Evolutionary conservation across 169 alveolate genomes (phyloP), one percentile per base, ranked within the genome.

Genomic region (Eimeria necatrix): DNA sequence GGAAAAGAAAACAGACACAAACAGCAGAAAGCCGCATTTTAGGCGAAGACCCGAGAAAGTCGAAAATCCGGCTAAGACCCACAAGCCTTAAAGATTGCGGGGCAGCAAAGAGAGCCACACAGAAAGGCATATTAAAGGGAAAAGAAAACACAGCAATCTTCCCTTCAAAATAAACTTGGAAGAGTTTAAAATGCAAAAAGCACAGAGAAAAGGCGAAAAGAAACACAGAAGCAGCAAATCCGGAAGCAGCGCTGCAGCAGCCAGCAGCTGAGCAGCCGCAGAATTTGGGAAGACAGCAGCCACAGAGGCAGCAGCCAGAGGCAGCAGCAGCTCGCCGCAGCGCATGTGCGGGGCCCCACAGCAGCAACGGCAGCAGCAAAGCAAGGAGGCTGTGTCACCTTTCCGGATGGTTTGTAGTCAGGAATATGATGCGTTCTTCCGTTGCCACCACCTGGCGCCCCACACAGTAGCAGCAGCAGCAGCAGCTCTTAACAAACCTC

Each of bases 341-440:
- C 73, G n/a, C n/a, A 61, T 12, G 5, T 24, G n/a, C n/a, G n/a
- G n/a, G n/a, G n/a, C n/a, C n/a, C n/a, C n/a, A n/a, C n/a, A n/a
- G n/a, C n/a, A n/a, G n/a, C n/a, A n/a, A n/a, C n/a, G n/a, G n/a
- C n/a, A n/a, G n/a, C n/a, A n/a, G n/a, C n/a, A n/a, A n/a, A n/a
- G n/a, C n/a, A n/a, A n/a, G n/a, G n/a, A n/a, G n/a, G n/a, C n/a
- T n/a, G n/a, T n/a, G n/a, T n/a, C n/a, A 91, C 95, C 95, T 41
- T 73, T 96, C 97, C 26, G 96, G 97, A 70, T 96, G 97, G 76
- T 97, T 97, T 49, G 98, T 97, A 2, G 98, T 97, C 97, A 97
- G 97, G 78, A 97, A 97, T 48, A 97, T 95, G 20, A 97, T 95
- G 49, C 97, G 70, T 87, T 97, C 98, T 74, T 97, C 98, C 32